Evolutionary conservation across 805 yeast species (phyloP), one percentile per base, ranked within the genome.

Genomic region (Metschnikowia hibisci): DNA sequence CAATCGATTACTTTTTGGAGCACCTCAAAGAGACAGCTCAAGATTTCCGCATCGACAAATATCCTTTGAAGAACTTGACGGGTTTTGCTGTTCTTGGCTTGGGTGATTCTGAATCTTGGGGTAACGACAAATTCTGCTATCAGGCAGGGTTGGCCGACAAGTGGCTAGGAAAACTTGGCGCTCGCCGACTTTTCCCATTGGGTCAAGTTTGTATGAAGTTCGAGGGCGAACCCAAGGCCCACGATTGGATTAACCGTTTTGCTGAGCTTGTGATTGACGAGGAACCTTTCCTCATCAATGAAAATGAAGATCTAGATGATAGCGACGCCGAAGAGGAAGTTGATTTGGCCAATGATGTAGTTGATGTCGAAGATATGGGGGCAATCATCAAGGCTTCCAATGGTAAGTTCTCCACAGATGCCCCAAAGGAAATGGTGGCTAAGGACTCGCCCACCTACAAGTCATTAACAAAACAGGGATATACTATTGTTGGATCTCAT

Each of bases 281-380:
- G 49, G 87, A 84, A 50, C 85, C 90, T 6, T 76, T 82, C 36
- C 65, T 63, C 44, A 64, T 78, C 6, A 77, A 76, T 42, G 86
- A 82, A 46, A 69, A 75, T 31, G 77, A 69, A 22, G 49, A 15
- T 3, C 81, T 81, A 44, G 81, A 81, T 11, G 74, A 75, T 43
- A 80, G 76, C 28, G 81, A 78, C 44, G 68, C 71, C 44, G 77
- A 72, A 34, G 70, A 62, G 23, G 71, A 57, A 27, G 61, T 64
- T 12, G 65, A 69, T 23, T 66, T 55, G 6, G 62, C 53, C 7
- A 52, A 53, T 43, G 68, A 60, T 27, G 69, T 76, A 29, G 86
- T 84, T 26, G 96, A 90, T 61, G 86, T 90, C 20, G 97, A 89
- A 62, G 97, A 89, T 54, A 80, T 88, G 78, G 96, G 95, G 12